Percentiles rank a stretch among this genome's conserved stretches.
Conservation (phyloP, 139 green algal species). For the Mesostigma viride region DNA sequence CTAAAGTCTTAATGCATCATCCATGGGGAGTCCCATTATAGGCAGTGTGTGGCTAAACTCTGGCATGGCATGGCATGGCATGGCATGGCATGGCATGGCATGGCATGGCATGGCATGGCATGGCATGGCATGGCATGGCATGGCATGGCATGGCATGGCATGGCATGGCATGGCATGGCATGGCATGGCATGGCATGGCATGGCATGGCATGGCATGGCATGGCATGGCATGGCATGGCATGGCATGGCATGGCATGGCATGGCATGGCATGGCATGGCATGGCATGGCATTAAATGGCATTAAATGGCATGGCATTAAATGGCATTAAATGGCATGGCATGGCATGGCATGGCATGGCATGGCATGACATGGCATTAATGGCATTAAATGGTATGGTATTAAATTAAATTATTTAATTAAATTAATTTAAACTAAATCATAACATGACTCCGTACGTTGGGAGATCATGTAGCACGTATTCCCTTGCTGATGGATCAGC, state of each 20-base stretch:
- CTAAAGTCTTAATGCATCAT: no score
- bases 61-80: constrained; percentile 6
- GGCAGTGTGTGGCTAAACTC: no score
- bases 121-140: constrained; percentile 5
- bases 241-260: neutral
- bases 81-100: constrained; percentile 6
- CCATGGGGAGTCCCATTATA: no score
- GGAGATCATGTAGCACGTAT: no score
- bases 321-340: constrained; percentile 7
- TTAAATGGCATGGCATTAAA: neutral
- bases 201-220: neutral
- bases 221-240: constrained; percentile 8
- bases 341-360: neutral
- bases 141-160: constrained; percentile 8
- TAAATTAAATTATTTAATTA: no score
- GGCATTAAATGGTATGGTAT: neutral
- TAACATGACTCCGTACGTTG: no score
- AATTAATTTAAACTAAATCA: no score
- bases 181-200: constrained; percentile 8
- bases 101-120: constrained; percentile 8
- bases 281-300: neutral
- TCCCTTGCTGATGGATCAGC: no score
- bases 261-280: constrained; percentile 8
- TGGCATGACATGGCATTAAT: neutral
- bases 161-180: neutral